Conservation (phyloP, 148 eudicot genomes). For the Rhododendron ovatum region DNA sequence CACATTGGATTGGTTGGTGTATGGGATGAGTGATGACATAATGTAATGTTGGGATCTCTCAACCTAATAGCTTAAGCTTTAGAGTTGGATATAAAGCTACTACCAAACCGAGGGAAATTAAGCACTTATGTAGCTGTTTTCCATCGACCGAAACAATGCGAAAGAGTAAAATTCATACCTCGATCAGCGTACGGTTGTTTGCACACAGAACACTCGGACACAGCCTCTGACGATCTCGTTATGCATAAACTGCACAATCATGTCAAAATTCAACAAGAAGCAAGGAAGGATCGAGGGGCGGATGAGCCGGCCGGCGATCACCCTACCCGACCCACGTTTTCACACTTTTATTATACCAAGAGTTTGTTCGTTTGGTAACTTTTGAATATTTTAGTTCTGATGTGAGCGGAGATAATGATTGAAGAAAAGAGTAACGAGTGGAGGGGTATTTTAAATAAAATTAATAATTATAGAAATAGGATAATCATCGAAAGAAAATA, state of each 20-base stretch:
- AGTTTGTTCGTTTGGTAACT: no score
- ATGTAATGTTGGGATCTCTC: no score
- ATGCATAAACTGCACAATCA: conserved; percentile 45
- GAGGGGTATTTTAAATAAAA: no score
- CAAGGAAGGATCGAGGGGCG: not conserved
- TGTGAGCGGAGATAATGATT: no score
- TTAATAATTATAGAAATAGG: no score
- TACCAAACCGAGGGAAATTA: not conserved
- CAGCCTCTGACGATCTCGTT: conserved; percentile 28
- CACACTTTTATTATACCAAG: not conserved
- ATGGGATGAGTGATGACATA: no score
- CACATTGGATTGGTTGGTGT: no score
- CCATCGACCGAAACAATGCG: not conserved
- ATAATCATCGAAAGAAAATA: no score
- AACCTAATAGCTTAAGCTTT: no score
- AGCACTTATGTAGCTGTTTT: not conserved
- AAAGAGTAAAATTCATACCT: conserved; percentile 32
- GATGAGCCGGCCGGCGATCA: not conserved
- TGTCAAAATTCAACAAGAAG: not conserved
- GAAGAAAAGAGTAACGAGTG: no score
- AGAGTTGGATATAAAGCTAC: no score
- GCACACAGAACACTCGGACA: conserved; percentile 55
- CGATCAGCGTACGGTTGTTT: conserved; percentile 32
- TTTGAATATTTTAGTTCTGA: no score
- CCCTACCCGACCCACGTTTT: not conserved